Evolutionary conservation across 1,284 basidiomycete species (phyloP), one percentile per base, ranked within the genome.

Genomic region (Afroboletus lepidellus): DNA sequence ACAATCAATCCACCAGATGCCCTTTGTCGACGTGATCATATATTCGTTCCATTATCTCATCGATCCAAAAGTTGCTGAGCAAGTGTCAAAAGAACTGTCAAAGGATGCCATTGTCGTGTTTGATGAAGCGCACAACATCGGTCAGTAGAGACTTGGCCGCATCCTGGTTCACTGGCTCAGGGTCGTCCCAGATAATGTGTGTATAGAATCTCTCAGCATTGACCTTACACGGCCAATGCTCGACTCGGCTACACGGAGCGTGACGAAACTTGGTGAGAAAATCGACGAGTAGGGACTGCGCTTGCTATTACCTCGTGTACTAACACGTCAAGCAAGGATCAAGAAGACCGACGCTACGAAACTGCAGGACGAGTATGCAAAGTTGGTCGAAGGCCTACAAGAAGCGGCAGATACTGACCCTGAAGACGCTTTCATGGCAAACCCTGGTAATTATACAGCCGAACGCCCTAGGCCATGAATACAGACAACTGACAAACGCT

Each of bases 41-140:
- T 99, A 98, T 72, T 98, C 96, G 30, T 99, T 99, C 74, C 97
- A 99, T 71, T 99, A 99, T 69, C 80, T 99, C 23, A 83, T 99
- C 41, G 97, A 99, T 73, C 97, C 97, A 0, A 99, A 99, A 73
- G 94, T 99, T 37, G 97, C 97, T 0, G 96, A 99, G 64, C 95
- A 98, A 74, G 97, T 99, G 13, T 98, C 95, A 7, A 95, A 94
- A 65, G 96, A 99, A 69, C 81, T 99, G 74, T 93, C 91, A 29
- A 98, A 98, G 63, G 97, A 99, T 68, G 87, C 94, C 39, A 99
- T 99, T 53, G 95, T 99, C 41, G 95, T 99, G 0, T 99, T 99
- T 64, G 97, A 99, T 68, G 97, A 99, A 71, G 97, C 97, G 8
- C 97, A 99, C 74, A 99, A 99, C 69, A 99, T 99, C 53, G 94